Evolutionary conservation across 2,329 filamentous ascomycete genomes (phyloP).

Genomic region (Elsinoe ampelina): DNA sequence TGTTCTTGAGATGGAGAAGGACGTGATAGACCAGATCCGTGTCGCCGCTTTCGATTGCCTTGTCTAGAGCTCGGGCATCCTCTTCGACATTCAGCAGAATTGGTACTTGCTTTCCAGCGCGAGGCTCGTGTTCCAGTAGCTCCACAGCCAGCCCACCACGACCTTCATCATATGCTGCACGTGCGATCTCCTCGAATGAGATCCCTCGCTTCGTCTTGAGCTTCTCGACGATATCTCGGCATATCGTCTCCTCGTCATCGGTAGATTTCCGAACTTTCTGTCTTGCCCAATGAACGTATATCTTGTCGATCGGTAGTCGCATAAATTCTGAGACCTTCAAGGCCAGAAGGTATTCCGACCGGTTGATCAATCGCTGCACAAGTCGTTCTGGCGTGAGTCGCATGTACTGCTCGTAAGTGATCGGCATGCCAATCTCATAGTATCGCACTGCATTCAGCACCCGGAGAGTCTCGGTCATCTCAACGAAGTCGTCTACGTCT

Average conservation of each 20-base stretch:
- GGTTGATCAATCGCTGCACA: slow-evolving; percentile 75
- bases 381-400: slow-evolving; percentile 81
- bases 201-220: slow-evolving; percentile 83
- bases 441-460: slow-evolving; percentile 88
- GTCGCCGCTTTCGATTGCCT: slow-evolving; percentile 91
- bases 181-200: slow-evolving; percentile 89
- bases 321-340: slow-evolving; percentile 82
- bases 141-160: slow-evolving; percentile 80
- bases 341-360: slow-evolving; percentile 84
- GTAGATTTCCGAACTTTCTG: slow-evolving; percentile 81
- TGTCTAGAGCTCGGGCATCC: slow-evolving; percentile 88
- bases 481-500: slow-evolving; percentile 87
- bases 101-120: slow-evolving; percentile 92
- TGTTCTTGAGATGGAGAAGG: slow-evolving; percentile 77
- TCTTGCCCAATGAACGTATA: slow-evolving; percentile 95
- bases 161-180: slow-evolving; percentile 89
- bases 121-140: slow-evolving; percentile 83
- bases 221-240: slow-evolving; percentile 74
- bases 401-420: slow-evolving; percentile 91
- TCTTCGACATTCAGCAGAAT: slow-evolving; percentile 91
- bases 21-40: slow-evolving; percentile 89
- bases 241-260: slow-evolving; percentile 82
- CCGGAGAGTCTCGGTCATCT: slow-evolving; percentile 89
- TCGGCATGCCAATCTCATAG: slow-evolving; percentile 79
- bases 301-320: slow-evolving; percentile 73